Conservation (phyloP, 169 alveolate species). For the Blepharisma undulans region DNA sequence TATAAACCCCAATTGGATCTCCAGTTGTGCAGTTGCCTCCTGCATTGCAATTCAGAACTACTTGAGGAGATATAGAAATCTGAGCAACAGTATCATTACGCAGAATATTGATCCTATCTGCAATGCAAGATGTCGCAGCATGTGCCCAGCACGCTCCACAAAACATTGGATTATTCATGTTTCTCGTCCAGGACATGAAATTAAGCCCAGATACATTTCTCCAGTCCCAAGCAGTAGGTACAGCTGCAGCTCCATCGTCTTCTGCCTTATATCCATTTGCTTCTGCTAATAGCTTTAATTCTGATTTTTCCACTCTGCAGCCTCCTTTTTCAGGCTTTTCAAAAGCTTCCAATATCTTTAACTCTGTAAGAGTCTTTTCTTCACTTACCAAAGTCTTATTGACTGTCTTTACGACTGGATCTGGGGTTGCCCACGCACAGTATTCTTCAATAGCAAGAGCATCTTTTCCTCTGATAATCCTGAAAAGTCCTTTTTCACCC, state of each 20-base stretch:
- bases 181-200: constrained; percentile 68
- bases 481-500: constrained; percentile 86
- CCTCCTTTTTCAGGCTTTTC: constrained; percentile 18
- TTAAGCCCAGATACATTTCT: constrained; percentile 48
- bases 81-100: constrained; percentile 67
- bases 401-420: constrained; percentile 7
- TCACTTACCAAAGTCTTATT: not conserved
- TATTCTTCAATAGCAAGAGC: not conserved
- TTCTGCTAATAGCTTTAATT: not conserved
- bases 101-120: constrained; percentile 84
- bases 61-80: constrained; percentile 66
- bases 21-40: constrained; percentile 89
- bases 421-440: constrained; percentile 39
- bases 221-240: constrained; percentile 56
- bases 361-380: not conserved
- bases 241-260: not conserved
- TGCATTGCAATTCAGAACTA: constrained; percentile 79
- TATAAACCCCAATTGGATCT: constrained; percentile 74
- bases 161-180: constrained; percentile 72
- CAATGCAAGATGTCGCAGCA: constrained; percentile 79
- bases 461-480: constrained; percentile 73
- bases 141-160: constrained; percentile 91
- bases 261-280: not conserved
- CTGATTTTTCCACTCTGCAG: not conserved
- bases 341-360: not conserved